phyloP scores from a whole-genome alignment of 2,329 filamentous ascomycete species.

The Talaromyces islandicus region DNA sequence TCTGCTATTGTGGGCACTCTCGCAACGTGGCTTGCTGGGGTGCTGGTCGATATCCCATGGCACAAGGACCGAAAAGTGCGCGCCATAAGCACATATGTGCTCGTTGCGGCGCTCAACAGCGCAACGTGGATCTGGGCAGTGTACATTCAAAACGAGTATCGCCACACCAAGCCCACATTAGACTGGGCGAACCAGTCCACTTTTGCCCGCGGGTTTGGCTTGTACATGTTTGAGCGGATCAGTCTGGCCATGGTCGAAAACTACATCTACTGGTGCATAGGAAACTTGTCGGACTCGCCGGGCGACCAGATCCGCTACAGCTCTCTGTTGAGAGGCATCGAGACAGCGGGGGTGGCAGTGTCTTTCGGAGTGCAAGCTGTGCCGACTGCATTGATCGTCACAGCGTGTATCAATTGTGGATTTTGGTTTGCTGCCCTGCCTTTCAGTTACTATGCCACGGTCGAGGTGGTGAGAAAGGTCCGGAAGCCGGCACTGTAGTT shows the following conservation, averaged over 20 bases:
- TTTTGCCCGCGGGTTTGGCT: conserved; percentile 40
- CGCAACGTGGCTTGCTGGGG: conserved; percentile 24
- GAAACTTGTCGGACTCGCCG: conserved; percentile 40
- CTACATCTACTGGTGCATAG: conserved; percentile 45
- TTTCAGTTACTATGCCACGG: conserved; percentile 41
- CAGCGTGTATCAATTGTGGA: conserved; percentile 39
- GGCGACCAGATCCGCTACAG: conserved; percentile 42
- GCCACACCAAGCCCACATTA: conserved; percentile 34
- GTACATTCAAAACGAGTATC: conserved; percentile 43
- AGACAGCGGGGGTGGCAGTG: conserved; percentile 38
- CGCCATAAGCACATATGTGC: conserved; percentile 33
- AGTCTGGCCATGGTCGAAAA: conserved; percentile 38
- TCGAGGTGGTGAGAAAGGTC: conserved; percentile 38
- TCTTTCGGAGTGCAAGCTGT: conserved; percentile 42
- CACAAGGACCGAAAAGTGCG: conserved; percentile 33
- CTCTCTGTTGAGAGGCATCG: conserved; percentile 38
- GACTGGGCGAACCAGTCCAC: conserved; percentile 38
- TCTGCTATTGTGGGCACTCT: conserved; percentile 43
- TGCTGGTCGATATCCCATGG: conserved; percentile 35
- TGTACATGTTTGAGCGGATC: conserved; percentile 38
- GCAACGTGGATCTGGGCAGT: conserved; percentile 45
- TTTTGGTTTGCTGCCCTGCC: conserved; percentile 39
- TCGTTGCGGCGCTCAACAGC: conserved; percentile 39
- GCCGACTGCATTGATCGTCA: conserved; percentile 38
- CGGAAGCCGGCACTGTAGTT: not conserved